phyloP scores from a whole-genome alignment of 257 asterid species.

The Solanum appendiculatum region DNA sequence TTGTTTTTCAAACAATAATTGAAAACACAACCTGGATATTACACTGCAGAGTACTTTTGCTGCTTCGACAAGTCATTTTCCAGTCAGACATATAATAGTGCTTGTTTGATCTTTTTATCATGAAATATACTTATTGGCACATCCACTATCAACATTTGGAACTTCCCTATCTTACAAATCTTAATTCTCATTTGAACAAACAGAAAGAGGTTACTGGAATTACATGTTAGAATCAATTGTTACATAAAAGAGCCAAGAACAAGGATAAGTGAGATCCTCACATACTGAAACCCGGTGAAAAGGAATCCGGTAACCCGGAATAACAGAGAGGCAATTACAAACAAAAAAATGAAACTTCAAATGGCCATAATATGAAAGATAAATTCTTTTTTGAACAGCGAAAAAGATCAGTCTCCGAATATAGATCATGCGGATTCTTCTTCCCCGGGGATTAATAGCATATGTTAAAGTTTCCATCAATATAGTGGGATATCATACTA shows the following conservation, averaged over 20 bases:
- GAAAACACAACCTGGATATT: background rate
- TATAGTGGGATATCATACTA: slow-evolving; percentile 24
- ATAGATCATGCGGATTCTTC: slow-evolving; percentile 25
- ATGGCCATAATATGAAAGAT: background rate
- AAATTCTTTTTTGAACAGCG: no score
- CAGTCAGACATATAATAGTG: background rate
- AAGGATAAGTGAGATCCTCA: background rate
- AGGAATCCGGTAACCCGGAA: slow-evolving; percentile 6
- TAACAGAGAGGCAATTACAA: slow-evolving; percentile 19
- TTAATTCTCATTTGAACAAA: background rate
- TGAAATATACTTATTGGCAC: background rate
- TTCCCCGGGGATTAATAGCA: slow-evolving; percentile 17
- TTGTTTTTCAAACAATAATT: background rate
- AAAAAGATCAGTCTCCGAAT: no score
- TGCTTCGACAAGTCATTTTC: background rate
- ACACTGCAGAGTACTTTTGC: background rate
- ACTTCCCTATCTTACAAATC: background rate
- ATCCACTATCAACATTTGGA: background rate
- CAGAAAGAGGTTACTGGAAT: background rate
- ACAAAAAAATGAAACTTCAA: slow-evolving; percentile 1
- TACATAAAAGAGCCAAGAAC: background rate
- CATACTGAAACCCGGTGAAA: slow-evolving; percentile 4
- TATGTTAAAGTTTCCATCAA: background rate
- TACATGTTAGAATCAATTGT: background rate
- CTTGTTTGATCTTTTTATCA: background rate